Conservation (phyloP, 306 rosid species). For the Begonia masoniana region DNA sequence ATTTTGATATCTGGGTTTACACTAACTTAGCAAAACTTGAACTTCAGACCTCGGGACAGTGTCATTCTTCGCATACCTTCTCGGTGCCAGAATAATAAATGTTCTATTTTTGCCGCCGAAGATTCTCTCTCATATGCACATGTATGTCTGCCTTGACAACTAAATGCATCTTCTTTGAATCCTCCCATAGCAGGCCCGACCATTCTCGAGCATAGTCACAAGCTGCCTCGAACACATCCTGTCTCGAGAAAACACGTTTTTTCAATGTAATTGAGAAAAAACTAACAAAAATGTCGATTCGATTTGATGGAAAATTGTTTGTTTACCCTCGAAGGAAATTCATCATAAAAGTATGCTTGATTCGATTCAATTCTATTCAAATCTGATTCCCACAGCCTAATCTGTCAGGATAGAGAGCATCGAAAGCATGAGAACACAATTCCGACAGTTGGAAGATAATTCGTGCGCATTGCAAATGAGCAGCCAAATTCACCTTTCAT, state of each 20-base stretch:
- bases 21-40: no score
- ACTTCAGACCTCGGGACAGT: no score
- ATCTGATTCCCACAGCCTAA: constrained; percentile 90
- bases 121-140: constrained; percentile 48
- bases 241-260: constrained; percentile 8
- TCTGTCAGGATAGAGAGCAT: constrained; percentile 32
- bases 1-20: no score
- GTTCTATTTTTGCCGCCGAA: constrained; percentile 52
- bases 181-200: constrained; percentile 86
- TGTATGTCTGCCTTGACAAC: constrained; percentile 69
- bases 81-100: no score
- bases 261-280: constrained; percentile 7
- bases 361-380: constrained; percentile 76
- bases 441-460: neutral
- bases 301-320: constrained; percentile 2
- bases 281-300: neutral
- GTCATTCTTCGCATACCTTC: no score
- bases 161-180: constrained; percentile 70
- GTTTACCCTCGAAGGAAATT: constrained; percentile 74
- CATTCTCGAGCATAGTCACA: constrained; percentile 78
- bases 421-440: constrained; percentile 2
- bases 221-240: constrained; percentile 87
- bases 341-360: constrained; percentile 57
- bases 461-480: no score
- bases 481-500: no score